Base-by-base conservation (phyloP, 176 grass and related monocot genomes). In the Neostapfia colusana region DNA sequence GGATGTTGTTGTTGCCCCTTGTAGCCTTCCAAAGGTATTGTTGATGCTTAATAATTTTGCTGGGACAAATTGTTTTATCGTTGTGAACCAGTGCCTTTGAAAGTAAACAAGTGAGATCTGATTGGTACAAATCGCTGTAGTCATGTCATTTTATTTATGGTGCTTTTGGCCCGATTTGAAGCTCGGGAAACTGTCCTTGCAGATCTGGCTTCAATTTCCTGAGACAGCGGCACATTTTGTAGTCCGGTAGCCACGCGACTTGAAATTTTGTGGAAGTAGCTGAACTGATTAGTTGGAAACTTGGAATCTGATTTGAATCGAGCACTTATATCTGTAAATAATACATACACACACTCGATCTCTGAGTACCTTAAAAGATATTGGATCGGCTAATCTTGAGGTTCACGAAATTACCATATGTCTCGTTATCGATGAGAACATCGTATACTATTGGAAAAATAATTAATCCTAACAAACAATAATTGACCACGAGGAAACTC, bases 201-300 rank as follows among this genome's bases (percentile, higher is more conserved):
- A 31, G 36, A 57, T 79, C 24, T 53, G 66, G 63, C 24, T 43
- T 15, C 8, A 26, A 5, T 34, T 17, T 14, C 20, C 31, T 14
- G 21, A 28, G 7, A 53, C 41, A 34, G 69, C 24, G 20, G 12
- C 10, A 43, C 12, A 10, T 66, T 15, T 34, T 48, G 26, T 42
- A 43, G 11, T 78, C 25, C 6, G 36, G 8, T 62, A 4, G 23
- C 75, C 65, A n/a, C 11, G 6, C 14, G 0, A 27, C 53, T 14
- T 18, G 5, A 41, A 70, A 61, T 2, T 57, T 9, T 17, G 38
- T 36, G 50, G 20, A 20, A 61, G 55, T 71, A 50, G 55, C 14
- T 38, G 20, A 73, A 25, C 50, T 40, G 51, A 72, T 72, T 55
- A 23, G 70, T 70, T 38, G 53, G 51, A 41, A 56, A 38, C 34